Evolutionary conservation across 1,284 basidiomycete species (phyloP), one percentile per base, ranked within the genome.

Genomic region (Psilocybe mexicana): DNA sequence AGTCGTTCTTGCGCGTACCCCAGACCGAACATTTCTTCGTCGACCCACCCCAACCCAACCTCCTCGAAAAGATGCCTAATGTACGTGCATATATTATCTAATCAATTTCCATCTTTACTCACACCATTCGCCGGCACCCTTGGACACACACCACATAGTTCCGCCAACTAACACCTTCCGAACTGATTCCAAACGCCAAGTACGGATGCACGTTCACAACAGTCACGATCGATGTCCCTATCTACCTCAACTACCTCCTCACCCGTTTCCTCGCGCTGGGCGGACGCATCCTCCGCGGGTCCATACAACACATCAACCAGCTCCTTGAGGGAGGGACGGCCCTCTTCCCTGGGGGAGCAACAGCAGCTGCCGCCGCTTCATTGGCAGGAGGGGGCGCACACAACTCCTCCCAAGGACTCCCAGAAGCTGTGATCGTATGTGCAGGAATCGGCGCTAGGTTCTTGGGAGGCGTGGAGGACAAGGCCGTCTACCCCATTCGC

Each of bases 391-490:
- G 18, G 1, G 18, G 18, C 8, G 51, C 63, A 59, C 57, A 61
- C 28, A 65, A 70, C 47, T 61, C 66, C 2, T 61, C 71, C 8
- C 74, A 73, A 6, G 76, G 79, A 18, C 62, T 72, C 8, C 74
- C 73, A 6, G 76, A 79, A 18, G 87, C 84, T 0, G 69, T 94
- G 1, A 71, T 94, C 2, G 81, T 88, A 5, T 94, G 92, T 63
- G 75, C 82, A 2, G 81, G 79, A 5, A 64, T 84, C 67, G 90
- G 90, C 10, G 84, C 92, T 8, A 78, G 85, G 10, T 82, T 82
- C 14, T 77, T 96, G 10, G 83, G 90, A n/a, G 93, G 92, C 3
- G 86, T 96, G 2, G 85, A 92, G 62, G 90, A 94, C 68, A 76
- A 78, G 53, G 73, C 75, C 14, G 80, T 94, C 24, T 86, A 85